Base-by-base conservation (phyloP, 495 filamentous ascomycete species). In the Hypoxylon fuscum region DNA sequence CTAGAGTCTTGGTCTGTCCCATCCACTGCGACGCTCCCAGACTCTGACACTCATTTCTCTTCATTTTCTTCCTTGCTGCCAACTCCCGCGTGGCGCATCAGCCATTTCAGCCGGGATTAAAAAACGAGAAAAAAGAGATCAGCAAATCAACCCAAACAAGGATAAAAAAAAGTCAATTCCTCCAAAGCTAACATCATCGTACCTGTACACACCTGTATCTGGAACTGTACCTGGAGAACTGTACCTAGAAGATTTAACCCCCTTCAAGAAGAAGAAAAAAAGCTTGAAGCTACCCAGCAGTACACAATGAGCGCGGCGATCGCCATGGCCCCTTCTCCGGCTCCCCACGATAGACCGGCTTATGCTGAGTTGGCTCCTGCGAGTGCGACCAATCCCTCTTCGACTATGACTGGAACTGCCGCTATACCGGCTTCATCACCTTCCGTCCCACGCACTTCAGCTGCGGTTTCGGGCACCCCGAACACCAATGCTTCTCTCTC, bases 241-340 rank as follows among this genome's bases (percentile, higher is more conserved):
- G 22, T 47, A 53, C 49, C 52, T 44, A 68, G 55, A 53, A 50
- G 53, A 27, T 27, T n/a, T n/a, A n/a, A n/a, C n/a, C n/a, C n/a
- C n/a, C n/a, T n/a, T n/a, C n/a, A n/a, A n/a, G n/a, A n/a, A n/a
- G n/a, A n/a, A n/a, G n/a, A n/a, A n/a, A n/a, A n/a, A 5, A 43
- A 51, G 50, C 59, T 62, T n/a, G n/a, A n/a, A n/a, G n/a, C n/a
- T n/a, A n/a, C n/a, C 25, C 12, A 49, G 40, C 31, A 22, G 15
- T 57, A 60, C 75, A 83, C 60, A 70, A 85, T 85, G 83, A 84
- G 82, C 70, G 79, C 82, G 70, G 83, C 81, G 59, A 78, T 85
- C 72, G 82, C 83, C 43, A 84, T 85, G 82, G 82, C 81, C 62
- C 80, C 81, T 47, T 84, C 83, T 44, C 83, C 82, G 59, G 83